Evolutionary conservation across 495 filamentous ascomycete species (phyloP).

Genomic region (Neurospora tetrasperma): DNA sequence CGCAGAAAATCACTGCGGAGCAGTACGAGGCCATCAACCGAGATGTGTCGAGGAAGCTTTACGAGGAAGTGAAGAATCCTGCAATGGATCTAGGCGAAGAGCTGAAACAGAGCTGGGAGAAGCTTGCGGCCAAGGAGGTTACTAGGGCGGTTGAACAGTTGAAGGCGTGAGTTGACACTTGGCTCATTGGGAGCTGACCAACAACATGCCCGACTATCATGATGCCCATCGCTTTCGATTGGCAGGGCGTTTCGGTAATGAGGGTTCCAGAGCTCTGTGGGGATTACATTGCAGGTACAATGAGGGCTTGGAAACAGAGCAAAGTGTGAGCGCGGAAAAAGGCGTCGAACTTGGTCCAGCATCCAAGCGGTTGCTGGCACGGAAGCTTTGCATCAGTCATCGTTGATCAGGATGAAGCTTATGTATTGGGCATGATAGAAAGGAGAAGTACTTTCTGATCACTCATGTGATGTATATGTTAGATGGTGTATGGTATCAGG

Average conservation of each 20-base stretch:
- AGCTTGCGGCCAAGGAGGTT: constrained; percentile 64
- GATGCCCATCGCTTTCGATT: neutral
- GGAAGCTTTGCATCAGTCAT: neutral
- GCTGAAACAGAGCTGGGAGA: constrained; percentile 53
- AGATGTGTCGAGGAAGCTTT: constrained; percentile 71
- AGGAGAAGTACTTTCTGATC: neutral
- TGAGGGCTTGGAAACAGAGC: neutral
- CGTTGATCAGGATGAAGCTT: neutral
- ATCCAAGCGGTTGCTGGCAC: neutral
- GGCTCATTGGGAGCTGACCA: neutral
- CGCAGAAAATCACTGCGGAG: constrained; percentile 60
- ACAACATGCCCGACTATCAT: neutral
- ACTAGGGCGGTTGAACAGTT: constrained; percentile 47
- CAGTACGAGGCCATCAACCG: constrained; percentile 85
- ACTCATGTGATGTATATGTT: neutral
- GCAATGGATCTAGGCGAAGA: constrained; percentile 39
- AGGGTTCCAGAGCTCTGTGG: neutral
- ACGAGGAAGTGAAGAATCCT: constrained; percentile 61
- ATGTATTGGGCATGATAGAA: neutral
- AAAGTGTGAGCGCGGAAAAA: neutral
- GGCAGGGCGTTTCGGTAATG: neutral
- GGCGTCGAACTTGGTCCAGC: neutral
- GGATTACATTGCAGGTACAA: neutral
- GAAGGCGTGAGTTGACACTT: constrained; percentile 22
- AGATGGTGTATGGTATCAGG: neutral